Percentiles rank a stretch among this genome's conserved stretches.
Evolutionary conservation across 1,139 yeast species (phyloP).

Genomic region (Blastobotrys elegans): DNA sequence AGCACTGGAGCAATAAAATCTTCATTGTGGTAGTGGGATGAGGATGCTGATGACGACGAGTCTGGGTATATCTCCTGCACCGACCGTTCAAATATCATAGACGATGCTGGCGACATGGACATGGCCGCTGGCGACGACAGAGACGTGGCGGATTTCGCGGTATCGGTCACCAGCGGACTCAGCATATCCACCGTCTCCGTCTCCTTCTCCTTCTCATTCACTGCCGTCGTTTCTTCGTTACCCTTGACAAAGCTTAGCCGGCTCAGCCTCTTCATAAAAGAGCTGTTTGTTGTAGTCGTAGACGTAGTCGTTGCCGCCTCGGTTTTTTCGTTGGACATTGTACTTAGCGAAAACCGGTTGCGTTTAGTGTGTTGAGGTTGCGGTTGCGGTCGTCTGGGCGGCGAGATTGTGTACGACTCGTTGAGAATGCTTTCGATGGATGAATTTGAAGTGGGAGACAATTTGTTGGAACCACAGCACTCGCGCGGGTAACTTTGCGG

Average conservation of each 20-base stretch:
- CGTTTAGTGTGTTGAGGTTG: not conserved
- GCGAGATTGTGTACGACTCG: constrained; percentile 1
- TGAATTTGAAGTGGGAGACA: constrained; percentile 5
- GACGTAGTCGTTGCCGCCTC: not conserved
- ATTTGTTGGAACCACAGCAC: constrained; percentile 1
- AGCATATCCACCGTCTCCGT: not conserved
- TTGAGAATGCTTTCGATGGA: constrained; percentile 3
- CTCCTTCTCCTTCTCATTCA: not conserved
- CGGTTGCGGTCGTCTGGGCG: not conserved
- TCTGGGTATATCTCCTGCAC: constrained; percentile 13
- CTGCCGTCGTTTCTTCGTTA: not conserved
- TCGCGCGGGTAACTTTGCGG: constrained; percentile 8
- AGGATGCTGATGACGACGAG: constrained; percentile 19
- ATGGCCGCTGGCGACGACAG: not conserved
- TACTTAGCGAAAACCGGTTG: not conserved
- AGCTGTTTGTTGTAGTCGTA: not conserved
- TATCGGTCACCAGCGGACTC: not conserved
- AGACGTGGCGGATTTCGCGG: not conserved
- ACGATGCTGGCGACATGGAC: constrained; percentile 11
- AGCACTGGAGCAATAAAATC: constrained; percentile 79
- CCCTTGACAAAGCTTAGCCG: constrained; percentile 9
- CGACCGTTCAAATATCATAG: constrained; percentile 13
- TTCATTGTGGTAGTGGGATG: constrained; percentile 49
- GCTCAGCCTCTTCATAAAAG: constrained; percentile 11
- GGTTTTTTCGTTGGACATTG: too few species aligned